Conservation (phyloP, 2,329 filamentous ascomycete genomes). For the Pyricularia grisea region DNA sequence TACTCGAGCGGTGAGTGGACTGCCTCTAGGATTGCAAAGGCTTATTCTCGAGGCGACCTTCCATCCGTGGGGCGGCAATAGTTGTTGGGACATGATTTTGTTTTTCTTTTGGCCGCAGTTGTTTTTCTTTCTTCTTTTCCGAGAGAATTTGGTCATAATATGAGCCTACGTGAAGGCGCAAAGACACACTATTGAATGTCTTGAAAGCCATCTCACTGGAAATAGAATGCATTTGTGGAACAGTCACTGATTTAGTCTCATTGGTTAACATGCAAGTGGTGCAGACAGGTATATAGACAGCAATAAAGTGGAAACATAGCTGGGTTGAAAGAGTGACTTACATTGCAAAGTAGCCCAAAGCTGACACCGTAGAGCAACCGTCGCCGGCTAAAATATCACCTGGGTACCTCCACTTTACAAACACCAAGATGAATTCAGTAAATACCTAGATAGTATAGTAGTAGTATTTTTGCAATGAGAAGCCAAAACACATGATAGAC, state of each 20-base stretch:
- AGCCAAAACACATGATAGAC: neutral
- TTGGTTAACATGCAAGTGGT: neutral
- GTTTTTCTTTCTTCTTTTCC: no score
- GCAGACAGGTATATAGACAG: neutral
- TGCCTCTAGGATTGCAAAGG: conserved; percentile 51
- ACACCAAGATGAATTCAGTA: no score
- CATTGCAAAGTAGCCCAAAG: neutral
- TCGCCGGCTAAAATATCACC: no score
- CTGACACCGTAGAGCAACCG: neutral
- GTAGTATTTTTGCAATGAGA: no score
- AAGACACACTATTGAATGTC: no score
- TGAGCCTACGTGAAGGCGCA: no score
- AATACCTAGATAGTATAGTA: no score
- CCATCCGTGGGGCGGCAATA: neutral
- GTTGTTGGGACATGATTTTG: neutral
- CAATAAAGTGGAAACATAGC: neutral
- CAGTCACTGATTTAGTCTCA: neutral
- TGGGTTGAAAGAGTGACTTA: neutral
- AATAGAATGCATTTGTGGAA: neutral
- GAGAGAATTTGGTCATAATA: no score
- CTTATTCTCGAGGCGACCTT: conserved; percentile 30
- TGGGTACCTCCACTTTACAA: no score
- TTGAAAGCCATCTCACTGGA: neutral
- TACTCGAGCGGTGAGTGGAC: conserved; percentile 86
- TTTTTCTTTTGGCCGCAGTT: no score